phyloP scores from a whole-genome alignment of 352 stramenopile species.

The Globisporangium abappressorium region DNA sequence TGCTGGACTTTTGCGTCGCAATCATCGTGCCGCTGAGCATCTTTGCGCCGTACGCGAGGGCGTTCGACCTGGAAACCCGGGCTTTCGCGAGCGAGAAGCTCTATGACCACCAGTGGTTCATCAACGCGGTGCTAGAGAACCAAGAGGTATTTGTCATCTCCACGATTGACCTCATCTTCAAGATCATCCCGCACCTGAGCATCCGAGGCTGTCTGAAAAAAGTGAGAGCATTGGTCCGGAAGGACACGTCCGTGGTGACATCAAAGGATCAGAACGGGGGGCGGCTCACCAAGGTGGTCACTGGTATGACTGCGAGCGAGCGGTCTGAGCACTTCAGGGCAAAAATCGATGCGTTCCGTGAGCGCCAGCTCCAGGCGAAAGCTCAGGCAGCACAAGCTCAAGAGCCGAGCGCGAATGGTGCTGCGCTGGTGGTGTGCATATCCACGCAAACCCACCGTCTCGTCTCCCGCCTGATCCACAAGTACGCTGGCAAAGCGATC shows the following conservation, averaged over 20 bases:
- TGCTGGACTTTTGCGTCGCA: conserved; percentile 15
- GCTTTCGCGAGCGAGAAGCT: conserved; percentile 13
- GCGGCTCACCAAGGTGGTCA: neutral
- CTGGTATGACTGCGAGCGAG: neutral
- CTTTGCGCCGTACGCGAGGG: conserved; percentile 11
- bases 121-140: conserved; percentile 18
- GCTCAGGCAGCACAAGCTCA: neutral
- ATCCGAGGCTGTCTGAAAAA: conserved; percentile 20
- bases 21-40: conserved; percentile 19
- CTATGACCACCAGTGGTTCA: conserved; percentile 20
- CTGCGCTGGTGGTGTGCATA: neutral
- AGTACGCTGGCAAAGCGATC: conserved; percentile 28
- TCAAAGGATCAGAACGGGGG: neutral
- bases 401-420: neutral
- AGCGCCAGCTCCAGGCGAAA: conserved; percentile 6
- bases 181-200: conserved; percentile 22
- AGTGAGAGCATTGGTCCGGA: conserved; percentile 17
- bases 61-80: conserved; percentile 10
- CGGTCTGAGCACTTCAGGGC: conserved; percentile 13
- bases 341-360: conserved; percentile 8
- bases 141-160: conserved; percentile 20
- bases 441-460: neutral
- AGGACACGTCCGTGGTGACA: conserved; percentile 10
- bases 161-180: conserved; percentile 19
- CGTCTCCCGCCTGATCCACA: conserved; percentile 15